Base-by-base conservation (phyloP, 495 filamentous ascomycete genomes). In the Penicillium diatomitis region DNA sequence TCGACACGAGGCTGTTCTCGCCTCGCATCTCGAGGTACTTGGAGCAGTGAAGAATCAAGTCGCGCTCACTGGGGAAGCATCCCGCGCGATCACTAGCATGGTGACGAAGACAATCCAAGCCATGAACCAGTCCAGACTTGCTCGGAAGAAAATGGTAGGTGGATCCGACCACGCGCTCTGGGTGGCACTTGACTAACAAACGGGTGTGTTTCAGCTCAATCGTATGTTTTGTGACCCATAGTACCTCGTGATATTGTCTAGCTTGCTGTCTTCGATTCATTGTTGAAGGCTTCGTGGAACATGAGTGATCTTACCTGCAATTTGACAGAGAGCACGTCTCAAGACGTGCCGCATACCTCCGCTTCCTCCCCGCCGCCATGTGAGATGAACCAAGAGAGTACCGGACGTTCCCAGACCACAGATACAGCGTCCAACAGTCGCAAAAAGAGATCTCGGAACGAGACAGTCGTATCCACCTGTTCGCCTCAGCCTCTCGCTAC, bases 141-240 rank as follows among this genome's bases (percentile, higher is more conserved):
- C 68, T 29, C 59, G 64, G 39, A 60, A 61, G n/a, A 50, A 64
- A 10, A 49, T 71, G 41, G 70, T 73, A 32, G 50, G 69, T 64
- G 32, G 3, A 37, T 32, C 10, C 46, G 8, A 33, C 12, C 3
- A 38, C 8, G 5, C 6, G 7, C 4, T 20, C 38, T 8, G 8
- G 2, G n/a, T 12, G n/a, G n/a, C 9, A 12, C 7, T 29, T 29
- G 31, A 41, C 45, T 55, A 33, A 55, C 41, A 0, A 37, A 5
- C 37, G 27, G 7, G 20, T 39, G 7, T 6, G 10, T 38, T 38
- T 10, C 42, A 64, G 61, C 39, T 55, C 46, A 51, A 52, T 49
- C 51, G 61, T 64, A 57, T 47, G 61, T 59, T 47, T 29, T 29
- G 31, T 20, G 20, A 20, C 20, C 20, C 37, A 20, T 2, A 39